These are phyloP conservation scores for Tulasnella sp. DNA, from an alignment of 768 basidiomycete genomes.

Conservation along the genomic window DNA sequence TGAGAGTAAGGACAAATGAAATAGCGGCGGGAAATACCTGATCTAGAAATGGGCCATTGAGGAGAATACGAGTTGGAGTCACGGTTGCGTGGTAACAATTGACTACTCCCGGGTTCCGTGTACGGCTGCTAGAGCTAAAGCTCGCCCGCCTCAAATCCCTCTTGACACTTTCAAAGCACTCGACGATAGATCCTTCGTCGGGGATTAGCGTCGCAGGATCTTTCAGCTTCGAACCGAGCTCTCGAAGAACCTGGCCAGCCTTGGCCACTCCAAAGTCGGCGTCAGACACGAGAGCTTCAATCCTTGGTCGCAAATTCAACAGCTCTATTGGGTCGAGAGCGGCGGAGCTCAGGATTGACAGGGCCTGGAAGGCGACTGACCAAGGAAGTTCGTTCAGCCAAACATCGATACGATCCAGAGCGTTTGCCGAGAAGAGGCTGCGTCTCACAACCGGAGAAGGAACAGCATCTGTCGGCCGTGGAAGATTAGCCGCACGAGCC, in stretches of 20 bases:
- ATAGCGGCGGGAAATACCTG: background rate
- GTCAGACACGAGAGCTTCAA: background rate
- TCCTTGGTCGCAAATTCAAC: background rate
- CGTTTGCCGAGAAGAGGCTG: background rate
- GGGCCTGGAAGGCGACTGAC: constrained; percentile 32
- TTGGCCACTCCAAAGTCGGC: background rate
- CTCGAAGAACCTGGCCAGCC: constrained; percentile 28
- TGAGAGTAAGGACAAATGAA: no score
- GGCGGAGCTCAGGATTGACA: background rate
- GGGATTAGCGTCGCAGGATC: background rate
- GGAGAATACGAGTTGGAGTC: constrained; percentile 70
- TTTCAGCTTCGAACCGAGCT: constrained; percentile 3
- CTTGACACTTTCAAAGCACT: background rate
- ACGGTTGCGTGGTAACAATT: constrained; percentile 76
- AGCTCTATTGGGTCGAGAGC: constrained; percentile 28
- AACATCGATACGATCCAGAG: background rate
- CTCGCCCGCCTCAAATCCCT: background rate
- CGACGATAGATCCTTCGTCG: background rate
- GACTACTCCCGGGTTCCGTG: constrained; percentile 49
- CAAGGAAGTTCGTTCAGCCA: constrained; percentile 28
- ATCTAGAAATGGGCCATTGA: constrained; percentile 69
- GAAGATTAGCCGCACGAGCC: constrained; percentile 26
- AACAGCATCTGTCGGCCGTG: background rate
- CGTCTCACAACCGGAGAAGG: constrained; percentile 15
- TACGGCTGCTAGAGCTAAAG: background rate